These are phyloP conservation scores for Priceomyces fermenticarens DNA, from an alignment of 805 yeast species.

Conservation along the genomic window DNA sequence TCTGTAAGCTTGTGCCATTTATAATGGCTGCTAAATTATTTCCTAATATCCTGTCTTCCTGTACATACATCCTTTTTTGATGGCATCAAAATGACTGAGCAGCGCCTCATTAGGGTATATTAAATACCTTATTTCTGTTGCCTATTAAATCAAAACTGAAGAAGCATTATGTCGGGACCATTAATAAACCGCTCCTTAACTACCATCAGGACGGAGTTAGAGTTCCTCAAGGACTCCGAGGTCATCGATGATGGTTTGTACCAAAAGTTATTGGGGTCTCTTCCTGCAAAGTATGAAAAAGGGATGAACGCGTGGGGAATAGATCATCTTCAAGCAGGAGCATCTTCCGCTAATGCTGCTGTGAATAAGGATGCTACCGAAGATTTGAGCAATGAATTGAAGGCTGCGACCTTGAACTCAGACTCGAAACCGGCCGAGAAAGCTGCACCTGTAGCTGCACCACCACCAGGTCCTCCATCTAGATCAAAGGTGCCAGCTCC, in stretches of 20 bases:
- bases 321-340: constrained; percentile 21
- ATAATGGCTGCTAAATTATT: constrained; percentile 2
- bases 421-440: constrained; percentile 2
- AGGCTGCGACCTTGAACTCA: constrained; percentile 4
- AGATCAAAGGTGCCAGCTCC: constrained; percentile 17
- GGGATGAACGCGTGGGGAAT: constrained; percentile 50
- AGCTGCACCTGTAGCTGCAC: constrained; percentile 4
- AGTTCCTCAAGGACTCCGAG: constrained; percentile 70
- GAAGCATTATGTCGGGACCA: constrained; percentile 45
- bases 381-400: constrained; percentile 2
- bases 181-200: constrained; percentile 75
- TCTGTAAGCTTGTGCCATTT: not conserved
- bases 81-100: not conserved
- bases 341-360: constrained; percentile 3
- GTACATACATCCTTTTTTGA: not conserved
- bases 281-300: constrained; percentile 57
- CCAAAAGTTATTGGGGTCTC: constrained; percentile 43
- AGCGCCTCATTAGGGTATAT: not conserved
- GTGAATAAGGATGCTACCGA: constrained; percentile 2
- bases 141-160: not conserved
- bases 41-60: not conserved
- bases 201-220: constrained; percentile 73
- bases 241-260: constrained; percentile 61
- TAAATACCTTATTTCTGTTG: not conserved
- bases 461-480: constrained; percentile 20